Evolutionary conservation across 140 eudicot genomes (phyloP), one percentile per base, ranked within the genome.

Genomic region (Erigeron philadelphicus): DNA sequence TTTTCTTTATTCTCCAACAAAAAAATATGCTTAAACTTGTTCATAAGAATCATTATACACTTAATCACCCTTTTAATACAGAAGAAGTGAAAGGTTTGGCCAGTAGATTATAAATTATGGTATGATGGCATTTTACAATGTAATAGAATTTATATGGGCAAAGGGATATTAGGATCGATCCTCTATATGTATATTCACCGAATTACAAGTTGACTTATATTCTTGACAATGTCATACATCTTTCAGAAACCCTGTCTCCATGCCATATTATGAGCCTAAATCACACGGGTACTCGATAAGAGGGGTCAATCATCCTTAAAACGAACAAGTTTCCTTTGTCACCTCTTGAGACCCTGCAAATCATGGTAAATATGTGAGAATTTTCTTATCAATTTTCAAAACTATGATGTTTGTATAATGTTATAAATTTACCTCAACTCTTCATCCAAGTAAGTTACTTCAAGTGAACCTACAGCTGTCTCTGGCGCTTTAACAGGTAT

Each of bases 361-460:
- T 8, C 45, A 79, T 8, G 5, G 16, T 42, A 70, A 74, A 9
- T 64, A 47, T 50, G 68, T 35, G 11, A 52, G 41, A 40, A n/a
- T 12, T 56, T 15, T 16, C 16, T 52, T 0, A 0, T 52, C n/a
- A 8, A 0, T 31, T 31, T 31, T 31, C 58, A 52, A 45, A 45
- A 6, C 13, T 11, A 60, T 13, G 21, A 35, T 25, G 17, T 7
- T 25, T 31, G 41, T 19, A 19, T 61, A 16, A 71, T 15, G 58
- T 10, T 3, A 15, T 44, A 12, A 60, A 35, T 71, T 79, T 70
- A 88, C 97, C 97, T 84, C 58, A 87, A 69, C 49, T 87, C 95
- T 78, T 87, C 95, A 80, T 90, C 97, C 83, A 90, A 80, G 81
- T 87, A 90, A 56, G 94, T 90, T 25, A 90, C 85, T 65, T 90